Evolutionary conservation across 108 stramenopile genomes (phyloP), one percentile per base, ranked within the genome.

Genomic region (Nitzschia putrida): DNA sequence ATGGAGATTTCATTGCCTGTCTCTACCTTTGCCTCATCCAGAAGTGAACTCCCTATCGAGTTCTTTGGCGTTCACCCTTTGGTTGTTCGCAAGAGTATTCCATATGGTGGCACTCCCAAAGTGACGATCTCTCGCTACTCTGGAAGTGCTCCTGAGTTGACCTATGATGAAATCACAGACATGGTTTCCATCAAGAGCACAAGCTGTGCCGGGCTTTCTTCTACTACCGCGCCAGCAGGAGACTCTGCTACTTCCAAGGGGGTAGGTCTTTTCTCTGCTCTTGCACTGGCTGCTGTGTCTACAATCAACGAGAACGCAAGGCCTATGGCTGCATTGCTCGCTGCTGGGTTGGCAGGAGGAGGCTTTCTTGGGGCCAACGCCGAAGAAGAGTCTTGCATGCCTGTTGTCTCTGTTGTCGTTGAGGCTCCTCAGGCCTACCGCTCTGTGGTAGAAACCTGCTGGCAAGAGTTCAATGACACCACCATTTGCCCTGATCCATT

Each of bases 401-500:
- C 74, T 18, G n/a, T 39, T n/a, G 40, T 75, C 10, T 26, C 68
- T 54, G 52, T 75, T 3, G 60, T 75, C 11, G 45, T 75, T 38
- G 67, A 75, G 25, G 74, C 74, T 10, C 74, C 74, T 54, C 26
- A 64, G 8, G 38, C 38, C 66, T 75, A 75, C 38, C 66, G 22
- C 38, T 67, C 68, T 8, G 40, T n/a, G 0, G 67, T 75, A 0
- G 74, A 75, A 8, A 43, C 26, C 5, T 75, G 74, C 25, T 43
- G 65, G 26, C 26, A 44, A 8, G 49, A 59, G 39, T 39, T 75
- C 29, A 26, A 40, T 13, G 45, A 75, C 45, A 8, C 49, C n/a
- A 53, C 24, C 29, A 16, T 44, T 50, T 77, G 76, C 44, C 76
- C 76, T 13, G 55, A 66, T 13, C 65, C 70, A 25, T 77, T 77